Base-by-base conservation (phyloP, 1,284 basidiomycete species). In the Irpex rosettiformis region DNA sequence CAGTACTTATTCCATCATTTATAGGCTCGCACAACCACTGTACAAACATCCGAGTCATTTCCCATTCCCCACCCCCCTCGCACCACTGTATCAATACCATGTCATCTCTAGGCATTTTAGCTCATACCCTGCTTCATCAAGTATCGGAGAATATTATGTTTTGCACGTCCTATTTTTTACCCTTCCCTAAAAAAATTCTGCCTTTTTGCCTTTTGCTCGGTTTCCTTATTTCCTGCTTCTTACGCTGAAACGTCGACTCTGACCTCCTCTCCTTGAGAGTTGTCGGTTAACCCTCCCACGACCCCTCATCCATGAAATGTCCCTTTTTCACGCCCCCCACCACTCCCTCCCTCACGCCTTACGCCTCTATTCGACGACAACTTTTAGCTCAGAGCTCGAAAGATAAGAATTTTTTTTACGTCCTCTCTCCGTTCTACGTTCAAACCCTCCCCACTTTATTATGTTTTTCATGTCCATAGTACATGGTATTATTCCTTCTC, bases 101-200 rank as follows among this genome's bases (percentile, higher is more conserved):
- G 48, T 51, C 48, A 51, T 51, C 48, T 47, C 43, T 47, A 7
- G 43, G 43, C 43, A 47, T 47, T 18, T 18, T 7, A 47, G 21
- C 43, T 51, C 48, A 51, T 51, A 51, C 48, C 48, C 48, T 51
- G 48, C 48, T 51, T 51, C 48, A 45, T 45, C 43, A 51, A 51
- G 48, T 51, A 51, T n/a, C 48, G 25, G 27, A 51, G 48, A 51
- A 51, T 51, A 51, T 51, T 28, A 51, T 51, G 48, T 22, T 51
- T 51, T 51, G 48, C 48, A 27, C 48, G 48, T 51, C 10, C 16
- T 16, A 37, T 37, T 16, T 27, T 27, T 11, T 28, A 27, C 27
- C 27, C 24, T 27, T n/a, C 25, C 18, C 27, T 16, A 3, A 10
- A 8, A 11, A 24, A 25, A 27, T 16, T 13, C 21, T 27, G 10